Base-by-base conservation (phyloP, 2,329 filamentous ascomycete species). In the Tolypocladium ovalisporum region DNA sequence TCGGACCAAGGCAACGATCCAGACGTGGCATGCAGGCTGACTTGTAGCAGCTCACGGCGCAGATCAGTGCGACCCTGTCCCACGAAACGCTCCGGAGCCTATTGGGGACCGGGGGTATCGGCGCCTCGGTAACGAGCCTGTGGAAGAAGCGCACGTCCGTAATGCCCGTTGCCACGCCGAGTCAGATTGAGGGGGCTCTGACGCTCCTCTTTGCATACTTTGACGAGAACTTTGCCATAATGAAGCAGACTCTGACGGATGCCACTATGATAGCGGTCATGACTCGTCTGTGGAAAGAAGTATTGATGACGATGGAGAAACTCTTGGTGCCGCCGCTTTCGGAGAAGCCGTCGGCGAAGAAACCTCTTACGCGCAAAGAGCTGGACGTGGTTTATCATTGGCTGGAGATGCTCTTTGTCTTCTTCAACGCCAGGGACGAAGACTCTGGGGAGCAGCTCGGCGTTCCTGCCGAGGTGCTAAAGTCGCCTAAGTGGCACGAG, bases 211-310 rank as follows among this genome's bases (percentile, higher is more conserved):
- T 97, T 69, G 83, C 85, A 56, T 99, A 99, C 71, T 99, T 99
- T 69, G 90, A 99, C 69, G 93, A 97, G 70, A 99, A 99, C 67
- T 99, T 99, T 72, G 90, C 91, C 59, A 96, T 97, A 64, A 96
- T 99, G 92, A 97, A 97, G 75, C 86, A 94, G 71, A 97, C 93
- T 0, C 78, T 99, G 57, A 97, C 94, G 1, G 88, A 91, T 58
- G 87, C 90, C 58, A 95, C 94, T n/a, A 97, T 99, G 93, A 85
- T 92, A 65, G 92, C 94, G 69, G 94, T 99, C 65, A 99, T 99
- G 94, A 95, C 91, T 27, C 85, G 94, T 51, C 76, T 99, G 7
- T 99, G 94, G 94, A 99, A 99, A 73, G 94, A 99, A 71, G 92
- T 96, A 0, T 79, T 99, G 19, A 86, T 92, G 64, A 95, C 93